A percentile compares a stretch with the other conserved stretches of the same genome.
Evolutionary conservation across 805 yeast species (phyloP).

Genomic region (Myxozyma vanderwaltii): DNA sequence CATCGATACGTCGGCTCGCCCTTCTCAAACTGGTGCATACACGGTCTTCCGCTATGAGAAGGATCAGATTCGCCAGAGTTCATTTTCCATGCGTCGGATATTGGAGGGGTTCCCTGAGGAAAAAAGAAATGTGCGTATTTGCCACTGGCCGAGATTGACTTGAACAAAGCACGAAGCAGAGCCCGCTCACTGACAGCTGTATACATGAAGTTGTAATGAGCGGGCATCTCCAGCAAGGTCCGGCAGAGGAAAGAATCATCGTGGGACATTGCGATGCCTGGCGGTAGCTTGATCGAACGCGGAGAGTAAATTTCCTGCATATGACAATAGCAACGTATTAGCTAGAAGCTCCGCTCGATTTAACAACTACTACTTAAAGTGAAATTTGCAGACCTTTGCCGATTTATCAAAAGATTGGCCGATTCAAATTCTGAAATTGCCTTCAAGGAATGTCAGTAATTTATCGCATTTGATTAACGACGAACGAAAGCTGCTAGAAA

Average conservation of each 20-base stretch:
- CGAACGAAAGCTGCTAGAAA: too few relatives aligned
- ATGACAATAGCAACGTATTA: too few relatives aligned
- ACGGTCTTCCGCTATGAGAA: slow-evolving; percentile 65
- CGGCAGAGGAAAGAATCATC: slow-evolving; percentile 16
- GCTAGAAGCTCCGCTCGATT: too few relatives aligned
- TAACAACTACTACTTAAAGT: too few relatives aligned
- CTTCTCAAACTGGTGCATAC: slow-evolving; percentile 68
- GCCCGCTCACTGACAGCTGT: slow-evolving; percentile 33
- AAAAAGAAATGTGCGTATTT: slow-evolving; percentile 47
- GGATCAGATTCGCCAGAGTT: slow-evolving; percentile 36
- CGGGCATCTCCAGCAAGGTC: slow-evolving; percentile 41
- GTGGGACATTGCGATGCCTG: slow-evolving; percentile 1
- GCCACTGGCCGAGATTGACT: slow-evolving; percentile 49
- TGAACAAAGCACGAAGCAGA: slow-evolving; percentile 45
- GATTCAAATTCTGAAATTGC: too few relatives aligned
- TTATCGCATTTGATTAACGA: too few relatives aligned
- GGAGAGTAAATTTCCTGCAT: too few relatives aligned
- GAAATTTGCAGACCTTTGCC: too few relatives aligned
- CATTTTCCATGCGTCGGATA: slow-evolving; percentile 28
- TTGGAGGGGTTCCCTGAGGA: slow-evolving; percentile 36
- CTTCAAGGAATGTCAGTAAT: too few relatives aligned
- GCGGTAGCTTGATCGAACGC: too few relatives aligned
- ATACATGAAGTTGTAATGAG: slow-evolving; percentile 37
- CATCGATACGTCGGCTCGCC: slow-evolving; percentile 86
- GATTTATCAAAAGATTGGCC: too few relatives aligned